Evolutionary conservation across 2,329 filamentous ascomycete genomes (phyloP).

Genomic region (Epichloe glyceriae): DNA sequence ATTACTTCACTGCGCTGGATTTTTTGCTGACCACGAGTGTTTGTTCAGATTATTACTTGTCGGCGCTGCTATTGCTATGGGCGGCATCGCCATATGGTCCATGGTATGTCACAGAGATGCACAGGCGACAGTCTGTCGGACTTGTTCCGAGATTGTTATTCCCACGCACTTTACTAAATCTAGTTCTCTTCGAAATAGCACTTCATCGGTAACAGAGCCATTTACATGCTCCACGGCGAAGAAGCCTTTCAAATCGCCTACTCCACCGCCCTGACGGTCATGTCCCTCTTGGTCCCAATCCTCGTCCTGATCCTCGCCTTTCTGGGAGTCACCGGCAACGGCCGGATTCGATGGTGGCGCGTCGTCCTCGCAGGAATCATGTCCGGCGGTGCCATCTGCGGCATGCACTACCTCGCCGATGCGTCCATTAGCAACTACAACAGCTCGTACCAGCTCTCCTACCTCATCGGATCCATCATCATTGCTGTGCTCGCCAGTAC

Average conservation of each 20-base stretch:
- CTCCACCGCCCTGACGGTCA: constrained; percentile 52
- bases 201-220: constrained; percentile 64
- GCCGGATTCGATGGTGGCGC: constrained; percentile 41
- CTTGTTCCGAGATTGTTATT: neutral
- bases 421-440: constrained; percentile 65
- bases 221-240: constrained; percentile 51
- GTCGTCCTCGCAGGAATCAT: constrained; percentile 50
- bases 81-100: constrained; percentile 61
- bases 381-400: constrained; percentile 63
- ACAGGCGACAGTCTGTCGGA: no score
- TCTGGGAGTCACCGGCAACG: constrained; percentile 48
- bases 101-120: constrained; percentile 33
- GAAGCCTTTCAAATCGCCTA: constrained; percentile 57
- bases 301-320: constrained; percentile 63
- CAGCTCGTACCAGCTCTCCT: constrained; percentile 43
- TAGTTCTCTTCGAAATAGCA: neutral
- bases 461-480: constrained; percentile 53
- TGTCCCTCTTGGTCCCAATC: constrained; percentile 70
- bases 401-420: constrained; percentile 78
- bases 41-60: constrained; percentile 45
- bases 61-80: constrained; percentile 56
- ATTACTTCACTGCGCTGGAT: no score
- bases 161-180: neutral
- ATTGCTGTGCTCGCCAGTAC: constrained; percentile 62
- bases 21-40: neutral